A percentile compares a stretch with the other conserved stretches of the same genome.
Conservation (phyloP, 352 stramenopile genomes). For the Phytophthora pisi region DNA sequence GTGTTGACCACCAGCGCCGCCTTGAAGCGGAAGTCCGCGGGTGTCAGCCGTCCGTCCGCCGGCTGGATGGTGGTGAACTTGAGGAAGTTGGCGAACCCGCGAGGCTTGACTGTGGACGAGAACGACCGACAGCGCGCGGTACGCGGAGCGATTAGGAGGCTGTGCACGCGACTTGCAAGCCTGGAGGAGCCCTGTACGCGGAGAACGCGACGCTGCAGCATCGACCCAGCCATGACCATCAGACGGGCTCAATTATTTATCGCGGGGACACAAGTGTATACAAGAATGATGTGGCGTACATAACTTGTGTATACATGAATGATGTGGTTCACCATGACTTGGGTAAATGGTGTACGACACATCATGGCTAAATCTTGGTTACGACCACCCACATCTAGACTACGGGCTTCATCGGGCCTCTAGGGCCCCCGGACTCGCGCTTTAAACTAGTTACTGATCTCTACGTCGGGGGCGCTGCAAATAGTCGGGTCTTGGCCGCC, state of each 20-base stretch:
- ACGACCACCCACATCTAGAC: too few species aligned
- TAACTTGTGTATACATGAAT: too few species aligned
- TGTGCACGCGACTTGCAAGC: conserved; percentile 5
- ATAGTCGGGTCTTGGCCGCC: too few species aligned
- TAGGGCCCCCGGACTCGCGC: too few species aligned
- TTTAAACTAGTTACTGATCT: too few species aligned
- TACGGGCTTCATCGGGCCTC: too few species aligned
- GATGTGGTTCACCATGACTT: too few species aligned
- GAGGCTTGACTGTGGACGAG: conserved; percentile 11
- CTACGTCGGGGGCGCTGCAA: too few species aligned
- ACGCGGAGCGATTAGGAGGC: background rate
- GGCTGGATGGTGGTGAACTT: conserved; percentile 55
- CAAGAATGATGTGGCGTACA: too few species aligned
- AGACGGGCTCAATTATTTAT: background rate
- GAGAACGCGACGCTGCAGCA: conserved; percentile 11
- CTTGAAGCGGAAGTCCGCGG: conserved; percentile 44
- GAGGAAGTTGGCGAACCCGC: conserved; percentile 52
- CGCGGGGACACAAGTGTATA: too few species aligned
- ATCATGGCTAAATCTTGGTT: too few species aligned
- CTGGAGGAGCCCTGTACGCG: conserved; percentile 3
- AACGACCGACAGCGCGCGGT: conserved; percentile 2
- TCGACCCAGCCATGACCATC: conserved; percentile 20
- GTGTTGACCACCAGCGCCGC: conserved; percentile 76
- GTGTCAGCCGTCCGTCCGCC: conserved; percentile 32
- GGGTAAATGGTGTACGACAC: too few species aligned